These are phyloP conservation scores for Parastagonospora avenae DNA, from an alignment of 2,329 filamentous ascomycete genomes.

Conservation along the genomic window DNA sequence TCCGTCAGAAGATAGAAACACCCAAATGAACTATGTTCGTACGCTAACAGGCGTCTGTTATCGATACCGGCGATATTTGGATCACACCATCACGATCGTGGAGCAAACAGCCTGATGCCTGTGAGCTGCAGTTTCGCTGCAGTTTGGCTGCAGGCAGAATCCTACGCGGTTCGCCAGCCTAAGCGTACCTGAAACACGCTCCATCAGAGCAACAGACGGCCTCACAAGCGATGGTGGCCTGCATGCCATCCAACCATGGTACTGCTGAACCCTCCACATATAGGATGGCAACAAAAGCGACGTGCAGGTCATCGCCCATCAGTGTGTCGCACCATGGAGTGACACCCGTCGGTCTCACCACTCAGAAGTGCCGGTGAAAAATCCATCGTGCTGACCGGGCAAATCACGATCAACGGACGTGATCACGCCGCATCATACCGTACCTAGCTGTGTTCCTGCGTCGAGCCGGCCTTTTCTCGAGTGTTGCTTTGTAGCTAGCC, in stretches of 20 bases:
- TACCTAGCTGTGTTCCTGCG: constrained; percentile 39
- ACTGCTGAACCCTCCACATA: constrained; percentile 22
- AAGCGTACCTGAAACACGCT: constrained; percentile 34
- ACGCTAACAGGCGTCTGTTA: constrained; percentile 12
- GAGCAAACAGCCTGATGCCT: constrained; percentile 18
- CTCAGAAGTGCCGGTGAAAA: constrained; percentile 25
- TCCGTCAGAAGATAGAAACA: constrained; percentile 13
- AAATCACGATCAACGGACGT: constrained; percentile 38
- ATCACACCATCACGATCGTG: constrained; percentile 14
- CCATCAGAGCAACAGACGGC: constrained; percentile 14
- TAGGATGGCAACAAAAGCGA: constrained; percentile 20
- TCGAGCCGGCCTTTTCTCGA: constrained; percentile 22
- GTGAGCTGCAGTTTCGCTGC: constrained; percentile 19
- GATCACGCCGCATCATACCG: constrained; percentile 21
- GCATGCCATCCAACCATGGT: constrained; percentile 28
- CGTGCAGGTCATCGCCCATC: constrained; percentile 28
- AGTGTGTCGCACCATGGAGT: constrained; percentile 42
- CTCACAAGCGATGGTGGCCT: constrained; percentile 17
- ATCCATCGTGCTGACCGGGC: constrained; percentile 29
- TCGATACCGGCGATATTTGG: constrained; percentile 21
- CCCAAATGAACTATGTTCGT: constrained; percentile 5
- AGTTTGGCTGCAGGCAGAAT: constrained; percentile 11
- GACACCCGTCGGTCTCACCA: constrained; percentile 30
- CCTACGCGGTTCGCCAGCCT: constrained; percentile 3
- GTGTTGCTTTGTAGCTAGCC: constrained; percentile 13